These are phyloP conservation scores for Candida methanosorbosa DNA, from an alignment of 805 yeast genomes.

Conservation along the genomic window DNA sequence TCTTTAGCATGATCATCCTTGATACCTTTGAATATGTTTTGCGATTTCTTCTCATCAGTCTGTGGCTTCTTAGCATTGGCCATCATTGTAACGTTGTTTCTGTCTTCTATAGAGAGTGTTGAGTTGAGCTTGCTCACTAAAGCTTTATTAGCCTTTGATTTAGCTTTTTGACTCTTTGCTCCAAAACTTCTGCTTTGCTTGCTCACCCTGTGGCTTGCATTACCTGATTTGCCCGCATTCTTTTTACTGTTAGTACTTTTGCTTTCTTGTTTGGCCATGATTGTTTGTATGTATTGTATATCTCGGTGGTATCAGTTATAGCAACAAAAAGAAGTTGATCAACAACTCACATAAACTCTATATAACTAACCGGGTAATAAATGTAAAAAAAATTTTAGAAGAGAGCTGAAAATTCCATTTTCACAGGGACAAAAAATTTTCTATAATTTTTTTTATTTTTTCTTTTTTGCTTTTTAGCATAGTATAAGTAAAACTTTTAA, in stretches of 20 bases:
- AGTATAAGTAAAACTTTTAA: background rate
- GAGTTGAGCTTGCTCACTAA: slow-evolving; percentile 19
- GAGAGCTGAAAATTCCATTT: background rate
- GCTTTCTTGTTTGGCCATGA: background rate
- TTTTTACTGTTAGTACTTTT: background rate
- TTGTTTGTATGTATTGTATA: background rate
- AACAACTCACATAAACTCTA: too few relatives aligned
- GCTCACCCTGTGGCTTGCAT: background rate
- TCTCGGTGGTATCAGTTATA: background rate
- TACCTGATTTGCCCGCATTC: background rate
- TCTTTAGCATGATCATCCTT: slow-evolving; percentile 33
- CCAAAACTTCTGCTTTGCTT: background rate
- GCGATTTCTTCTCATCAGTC: slow-evolving; percentile 4
- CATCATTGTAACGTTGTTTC: slow-evolving; percentile 7
- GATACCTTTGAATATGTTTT: slow-evolving; percentile 26
- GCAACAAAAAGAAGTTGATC: background rate
- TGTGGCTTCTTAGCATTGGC: slow-evolving; percentile 2
- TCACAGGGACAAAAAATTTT: slow-evolving; percentile 4
- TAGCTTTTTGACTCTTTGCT: slow-evolving; percentile 10
- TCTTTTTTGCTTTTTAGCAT: background rate
- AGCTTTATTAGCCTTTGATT: slow-evolving; percentile 14
- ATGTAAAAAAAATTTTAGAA: background rate
- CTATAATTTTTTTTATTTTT: background rate
- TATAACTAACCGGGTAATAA: too few relatives aligned
- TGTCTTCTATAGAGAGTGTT: slow-evolving; percentile 14